Conservation (phyloP, 2,329 filamentous ascomycete species). For the Bipolaris zeicola region DNA sequence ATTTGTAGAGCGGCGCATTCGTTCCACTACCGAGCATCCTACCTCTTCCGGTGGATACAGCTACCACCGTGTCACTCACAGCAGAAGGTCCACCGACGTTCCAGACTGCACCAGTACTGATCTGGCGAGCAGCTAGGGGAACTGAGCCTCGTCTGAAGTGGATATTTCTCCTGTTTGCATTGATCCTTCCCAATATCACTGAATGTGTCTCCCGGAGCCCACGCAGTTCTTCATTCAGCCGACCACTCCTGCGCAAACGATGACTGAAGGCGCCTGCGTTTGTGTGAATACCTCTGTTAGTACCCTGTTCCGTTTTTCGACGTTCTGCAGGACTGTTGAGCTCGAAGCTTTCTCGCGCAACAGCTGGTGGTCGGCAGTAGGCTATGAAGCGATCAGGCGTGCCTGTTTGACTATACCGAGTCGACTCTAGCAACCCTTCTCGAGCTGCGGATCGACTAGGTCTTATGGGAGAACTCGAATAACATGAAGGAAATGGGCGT, state of each 20-base stretch:
- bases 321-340: constrained; percentile 56
- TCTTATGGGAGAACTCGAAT: constrained; percentile 40
- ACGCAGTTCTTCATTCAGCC: constrained; percentile 41
- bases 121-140: constrained; percentile 46
- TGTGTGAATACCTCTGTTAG: constrained; percentile 51
- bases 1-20: constrained; percentile 69
- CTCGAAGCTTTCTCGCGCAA: constrained; percentile 57
- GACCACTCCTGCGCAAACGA: constrained; percentile 41
- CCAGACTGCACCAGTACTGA: constrained; percentile 76
- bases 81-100: constrained; percentile 73
- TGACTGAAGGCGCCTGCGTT: constrained; percentile 61
- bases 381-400: constrained; percentile 66
- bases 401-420: constrained; percentile 27
- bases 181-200: constrained; percentile 28
- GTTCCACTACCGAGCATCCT: constrained; percentile 71
- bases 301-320: constrained; percentile 55
- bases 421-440: constrained; percentile 28
- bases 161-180: constrained; percentile 22
- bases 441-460: constrained; percentile 39
- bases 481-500: constrained; percentile 25
- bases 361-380: constrained; percentile 49
- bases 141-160: constrained; percentile 32
- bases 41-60: constrained; percentile 66
- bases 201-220: constrained; percentile 42
- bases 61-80: constrained; percentile 56